These are phyloP conservation scores for Eucalyptus microcorys DNA, from an alignment of 345 rosid genomes.

Conservation along the genomic window DNA sequence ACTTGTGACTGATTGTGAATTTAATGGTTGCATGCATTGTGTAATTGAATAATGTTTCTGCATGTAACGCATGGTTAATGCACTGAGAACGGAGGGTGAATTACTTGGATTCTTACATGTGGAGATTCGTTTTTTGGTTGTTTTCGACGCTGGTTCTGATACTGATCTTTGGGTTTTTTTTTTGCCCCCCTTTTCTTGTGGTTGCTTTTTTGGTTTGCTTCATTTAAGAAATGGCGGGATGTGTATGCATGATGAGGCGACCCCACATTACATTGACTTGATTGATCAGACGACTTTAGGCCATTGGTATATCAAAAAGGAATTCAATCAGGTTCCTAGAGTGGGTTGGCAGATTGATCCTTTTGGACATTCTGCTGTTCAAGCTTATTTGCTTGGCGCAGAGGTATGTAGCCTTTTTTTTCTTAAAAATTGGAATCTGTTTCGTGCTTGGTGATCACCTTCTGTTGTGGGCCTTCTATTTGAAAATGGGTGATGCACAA, in stretches of 20 bases:
- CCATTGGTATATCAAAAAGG: conserved; percentile 64
- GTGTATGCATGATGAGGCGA: conserved; percentile 96
- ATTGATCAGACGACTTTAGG: conserved; percentile 96
- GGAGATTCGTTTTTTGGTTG: neutral
- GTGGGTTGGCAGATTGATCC: conserved; percentile 99
- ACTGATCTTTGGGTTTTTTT: neutral
- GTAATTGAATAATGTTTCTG: neutral
- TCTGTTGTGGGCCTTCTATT: neutral
- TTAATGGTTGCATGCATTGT: neutral
- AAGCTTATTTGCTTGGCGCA: conserved; percentile 89
- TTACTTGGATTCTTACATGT: neutral
- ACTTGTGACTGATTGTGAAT: neutral
- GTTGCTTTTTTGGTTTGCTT: neutral
- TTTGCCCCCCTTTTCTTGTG: neutral
- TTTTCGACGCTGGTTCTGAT: neutral
- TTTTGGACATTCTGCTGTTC: conserved; percentile 92
- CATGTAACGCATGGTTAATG: neutral
- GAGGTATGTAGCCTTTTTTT: conserved; percentile 35
- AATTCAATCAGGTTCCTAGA: conserved; percentile 77
- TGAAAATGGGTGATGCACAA: neutral
- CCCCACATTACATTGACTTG: conserved; percentile 83
- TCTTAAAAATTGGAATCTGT: neutral
- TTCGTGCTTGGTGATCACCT: neutral
- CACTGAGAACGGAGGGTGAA: neutral
- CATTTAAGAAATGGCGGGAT: conserved; percentile 71